Conservation (phyloP, 768 basidiomycete species). For the Asterophora lycoperdoides region DNA sequence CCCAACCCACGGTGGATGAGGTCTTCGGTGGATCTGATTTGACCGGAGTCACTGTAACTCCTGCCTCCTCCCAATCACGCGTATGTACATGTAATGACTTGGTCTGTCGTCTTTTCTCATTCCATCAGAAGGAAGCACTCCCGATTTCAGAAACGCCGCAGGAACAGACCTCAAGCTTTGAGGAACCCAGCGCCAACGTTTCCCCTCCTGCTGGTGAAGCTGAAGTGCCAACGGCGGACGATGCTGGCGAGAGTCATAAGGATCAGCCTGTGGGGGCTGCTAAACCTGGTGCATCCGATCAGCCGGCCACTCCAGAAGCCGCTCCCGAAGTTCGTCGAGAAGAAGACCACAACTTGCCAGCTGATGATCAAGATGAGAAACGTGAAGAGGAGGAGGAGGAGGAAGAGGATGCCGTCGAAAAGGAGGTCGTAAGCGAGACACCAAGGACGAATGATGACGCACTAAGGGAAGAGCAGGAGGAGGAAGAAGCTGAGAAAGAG, state of each 20-base stretch:
- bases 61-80: slow-evolving; percentile 21
- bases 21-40: slow-evolving; percentile 30
- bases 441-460: slow-evolving; percentile 5
- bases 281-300: not conserved
- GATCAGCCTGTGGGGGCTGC: not conserved
- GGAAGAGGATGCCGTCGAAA: not conserved
- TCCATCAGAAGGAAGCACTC: not conserved
- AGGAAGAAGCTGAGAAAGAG: slow-evolving; percentile 11
- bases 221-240: not conserved
- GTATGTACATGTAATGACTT: slow-evolving; percentile 10
- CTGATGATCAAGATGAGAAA: slow-evolving; percentile 4
- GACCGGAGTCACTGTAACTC: slow-evolving; percentile 31
- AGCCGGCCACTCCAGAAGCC: not conserved
- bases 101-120: not conserved
- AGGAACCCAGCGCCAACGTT: not conserved
- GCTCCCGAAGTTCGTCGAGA: slow-evolving; percentile 11
- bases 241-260: not conserved
- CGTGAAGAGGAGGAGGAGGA: slow-evolving; percentile 21
- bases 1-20: slow-evolving; percentile 19
- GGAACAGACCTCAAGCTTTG: not conserved
- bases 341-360: slow-evolving; percentile 6
- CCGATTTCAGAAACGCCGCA: not conserved
- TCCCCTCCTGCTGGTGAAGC: not conserved
- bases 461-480: slow-evolving; percentile 12
- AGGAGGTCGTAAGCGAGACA: slow-evolving; percentile 1